Conservation (phyloP, 2,329 filamentous ascomycete genomes). For the Botrytis tulipae region DNA sequence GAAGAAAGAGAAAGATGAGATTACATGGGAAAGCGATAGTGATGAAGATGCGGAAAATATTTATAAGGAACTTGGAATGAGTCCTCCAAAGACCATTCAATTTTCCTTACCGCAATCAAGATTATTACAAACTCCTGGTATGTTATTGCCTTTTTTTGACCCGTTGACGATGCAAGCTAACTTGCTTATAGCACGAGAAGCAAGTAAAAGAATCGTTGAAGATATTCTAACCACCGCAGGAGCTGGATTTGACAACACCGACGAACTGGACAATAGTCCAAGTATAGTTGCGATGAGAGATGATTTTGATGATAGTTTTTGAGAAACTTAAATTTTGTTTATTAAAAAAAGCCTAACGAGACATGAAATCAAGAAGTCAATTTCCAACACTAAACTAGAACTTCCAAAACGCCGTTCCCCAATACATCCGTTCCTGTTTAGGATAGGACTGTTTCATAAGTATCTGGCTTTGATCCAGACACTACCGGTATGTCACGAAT, state of each 20-base stretch:
- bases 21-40: conserved; percentile 69
- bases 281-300: conserved; percentile 65
- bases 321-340: conserved; percentile 28
- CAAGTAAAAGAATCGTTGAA: conserved; percentile 77
- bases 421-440: neutral
- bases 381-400: neutral
- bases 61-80: conserved; percentile 66
- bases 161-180: neutral
- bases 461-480: neutral
- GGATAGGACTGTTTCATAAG: neutral
- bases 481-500: neutral
- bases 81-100: conserved; percentile 90
- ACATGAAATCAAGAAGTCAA: conserved; percentile 7
- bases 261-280: conserved; percentile 56
- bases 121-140: conserved; percentile 76
- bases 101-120: conserved; percentile 77
- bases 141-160: conserved; percentile 32
- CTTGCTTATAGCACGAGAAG: conserved; percentile 63
- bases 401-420: neutral
- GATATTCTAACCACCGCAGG: conserved; percentile 77
- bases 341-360: conserved; percentile 13
- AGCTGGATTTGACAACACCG: conserved; percentile 59
- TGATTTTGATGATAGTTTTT: conserved; percentile 62
- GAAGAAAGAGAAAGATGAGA: conserved; percentile 49
- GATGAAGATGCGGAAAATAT: conserved; percentile 57